Percentiles rank a stretch among this genome's conserved stretches.
Conservation (phyloP, 1,139 yeast genomes). For the Saccharomycopsis phalli region DNA sequence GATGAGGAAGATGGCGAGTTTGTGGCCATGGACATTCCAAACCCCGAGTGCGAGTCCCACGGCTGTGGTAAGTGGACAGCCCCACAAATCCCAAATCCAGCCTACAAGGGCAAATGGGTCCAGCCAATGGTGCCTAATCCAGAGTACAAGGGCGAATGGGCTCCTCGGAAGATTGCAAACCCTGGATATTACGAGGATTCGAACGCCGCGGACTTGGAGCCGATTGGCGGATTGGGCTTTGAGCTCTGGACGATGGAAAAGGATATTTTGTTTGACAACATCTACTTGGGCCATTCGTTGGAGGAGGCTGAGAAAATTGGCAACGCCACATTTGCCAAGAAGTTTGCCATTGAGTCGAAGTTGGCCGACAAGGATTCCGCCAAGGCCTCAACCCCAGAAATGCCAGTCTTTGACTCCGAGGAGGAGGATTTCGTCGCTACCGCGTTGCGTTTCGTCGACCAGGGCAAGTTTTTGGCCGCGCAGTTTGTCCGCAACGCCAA, state of each 20-base stretch:
- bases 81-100: slow-evolving; percentile 57
- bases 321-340: slow-evolving; percentile 60
- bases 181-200: slow-evolving; percentile 58
- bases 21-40: slow-evolving; percentile 57
- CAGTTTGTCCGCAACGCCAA: slow-evolving; percentile 28
- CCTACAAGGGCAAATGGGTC: slow-evolving; percentile 70
- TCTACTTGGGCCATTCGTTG: slow-evolving; percentile 75
- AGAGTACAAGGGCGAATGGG: slow-evolving; percentile 70
- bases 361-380: slow-evolving; percentile 31
- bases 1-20: slow-evolving; percentile 84
- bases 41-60: slow-evolving; percentile 58
- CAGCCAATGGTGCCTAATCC: slow-evolving; percentile 67
- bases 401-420: slow-evolving; percentile 37
- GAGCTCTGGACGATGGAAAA: slow-evolving; percentile 86
- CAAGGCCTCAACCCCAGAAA: slow-evolving; percentile 29
- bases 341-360: slow-evolving; percentile 46
- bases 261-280: slow-evolving; percentile 68
- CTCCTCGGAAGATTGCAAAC: slow-evolving; percentile 56
- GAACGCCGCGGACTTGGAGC: slow-evolving; percentile 52
- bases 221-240: slow-evolving; percentile 76
- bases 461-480: slow-evolving; percentile 25
- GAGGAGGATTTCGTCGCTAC: slow-evolving; percentile 23
- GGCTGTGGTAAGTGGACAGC: slow-evolving; percentile 78
- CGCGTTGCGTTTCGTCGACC: slow-evolving; percentile 22
- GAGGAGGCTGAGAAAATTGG: slow-evolving; percentile 79